Evolutionary conservation across 2,329 filamentous ascomycete genomes (phyloP).

Genomic region (Sporothrix globosa): DNA sequence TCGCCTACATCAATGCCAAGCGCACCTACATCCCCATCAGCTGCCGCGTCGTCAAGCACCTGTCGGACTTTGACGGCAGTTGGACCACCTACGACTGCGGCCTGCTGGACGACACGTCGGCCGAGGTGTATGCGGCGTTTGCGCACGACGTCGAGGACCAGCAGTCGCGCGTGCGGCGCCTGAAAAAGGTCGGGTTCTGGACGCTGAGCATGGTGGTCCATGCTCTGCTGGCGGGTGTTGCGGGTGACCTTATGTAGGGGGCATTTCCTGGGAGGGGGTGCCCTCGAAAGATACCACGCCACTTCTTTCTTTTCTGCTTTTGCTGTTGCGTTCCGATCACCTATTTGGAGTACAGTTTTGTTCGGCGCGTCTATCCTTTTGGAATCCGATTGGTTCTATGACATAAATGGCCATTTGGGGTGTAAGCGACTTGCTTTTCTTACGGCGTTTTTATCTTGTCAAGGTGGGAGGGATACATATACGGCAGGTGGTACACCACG

Average conservation of each 20-base stretch:
- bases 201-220: constrained; percentile 90
- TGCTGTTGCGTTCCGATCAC: neutral
- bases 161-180: constrained; percentile 78
- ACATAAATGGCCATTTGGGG: constrained; percentile 23
- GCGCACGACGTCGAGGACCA: constrained; percentile 88
- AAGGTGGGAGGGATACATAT: neutral
- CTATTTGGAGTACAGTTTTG: neutral
- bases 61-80: constrained; percentile 87
- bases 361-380: neutral
- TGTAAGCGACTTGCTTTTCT: constrained; percentile 3
- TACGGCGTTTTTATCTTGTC: neutral
- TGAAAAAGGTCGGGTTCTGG: constrained; percentile 95
- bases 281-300: constrained; percentile 17
- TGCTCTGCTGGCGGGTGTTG: constrained; percentile 92
- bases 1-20: constrained; percentile 96
- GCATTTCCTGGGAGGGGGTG: neutral
- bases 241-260: constrained; percentile 68
- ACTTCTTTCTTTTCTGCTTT: constrained; percentile 7
- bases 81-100: constrained; percentile 96
- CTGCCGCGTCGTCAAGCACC: constrained; percentile 89
- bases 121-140: constrained; percentile 94
- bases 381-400: neutral
- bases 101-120: constrained; percentile 88
- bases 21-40: constrained; percentile 94
- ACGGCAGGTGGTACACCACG: neutral